Conservation (phyloP, 2,329 filamentous ascomycete species). For the Stemphylium lycopersici region DNA sequence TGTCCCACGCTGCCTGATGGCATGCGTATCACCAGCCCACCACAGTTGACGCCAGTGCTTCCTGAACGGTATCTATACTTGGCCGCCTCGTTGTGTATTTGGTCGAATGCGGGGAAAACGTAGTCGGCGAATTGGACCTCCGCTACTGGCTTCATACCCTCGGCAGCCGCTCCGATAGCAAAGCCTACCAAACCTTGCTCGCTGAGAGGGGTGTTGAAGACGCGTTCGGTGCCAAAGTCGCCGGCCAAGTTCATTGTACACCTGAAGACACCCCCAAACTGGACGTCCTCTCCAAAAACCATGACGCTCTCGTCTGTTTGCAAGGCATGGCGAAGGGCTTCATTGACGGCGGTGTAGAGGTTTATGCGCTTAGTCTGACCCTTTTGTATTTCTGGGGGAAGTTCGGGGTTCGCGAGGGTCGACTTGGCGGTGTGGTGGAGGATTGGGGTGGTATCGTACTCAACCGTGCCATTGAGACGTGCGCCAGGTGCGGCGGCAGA, state of each 20-base stretch:
- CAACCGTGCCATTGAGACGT: slow-evolving; percentile 81
- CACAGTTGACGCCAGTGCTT: slow-evolving; percentile 60
- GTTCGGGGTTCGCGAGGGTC: slow-evolving; percentile 73
- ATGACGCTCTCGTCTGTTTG: slow-evolving; percentile 83
- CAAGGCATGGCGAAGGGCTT: slow-evolving; percentile 82
- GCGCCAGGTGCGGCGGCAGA: slow-evolving; percentile 58
- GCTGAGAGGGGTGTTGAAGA: slow-evolving; percentile 94
- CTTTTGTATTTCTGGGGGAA: slow-evolving; percentile 69
- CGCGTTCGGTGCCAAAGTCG: slow-evolving; percentile 83
- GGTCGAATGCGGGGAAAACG: slow-evolving; percentile 89
- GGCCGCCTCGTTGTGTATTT: slow-evolving; percentile 90
- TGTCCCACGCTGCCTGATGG: slow-evolving; percentile 89
- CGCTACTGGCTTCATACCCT: slow-evolving; percentile 90
- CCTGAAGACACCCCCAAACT: slow-evolving; percentile 95
- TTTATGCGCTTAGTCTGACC: slow-evolving; percentile 85
- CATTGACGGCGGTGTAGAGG: slow-evolving; percentile 91
- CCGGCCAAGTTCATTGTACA: slow-evolving; percentile 90
- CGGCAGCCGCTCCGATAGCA: slow-evolving; percentile 84
- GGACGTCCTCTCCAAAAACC: slow-evolving; percentile 95
- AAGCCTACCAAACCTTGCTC: slow-evolving; percentile 97
- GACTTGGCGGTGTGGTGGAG: slow-evolving; percentile 79
- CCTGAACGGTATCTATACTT: slow-evolving; percentile 83
- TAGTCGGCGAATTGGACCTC: slow-evolving; percentile 98
- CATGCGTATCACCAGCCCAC: slow-evolving; percentile 87
- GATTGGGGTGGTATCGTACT: slow-evolving; percentile 82